Base-by-base conservation (phyloP, 1,284 basidiomycete species). In the Malassezia obtusa region DNA sequence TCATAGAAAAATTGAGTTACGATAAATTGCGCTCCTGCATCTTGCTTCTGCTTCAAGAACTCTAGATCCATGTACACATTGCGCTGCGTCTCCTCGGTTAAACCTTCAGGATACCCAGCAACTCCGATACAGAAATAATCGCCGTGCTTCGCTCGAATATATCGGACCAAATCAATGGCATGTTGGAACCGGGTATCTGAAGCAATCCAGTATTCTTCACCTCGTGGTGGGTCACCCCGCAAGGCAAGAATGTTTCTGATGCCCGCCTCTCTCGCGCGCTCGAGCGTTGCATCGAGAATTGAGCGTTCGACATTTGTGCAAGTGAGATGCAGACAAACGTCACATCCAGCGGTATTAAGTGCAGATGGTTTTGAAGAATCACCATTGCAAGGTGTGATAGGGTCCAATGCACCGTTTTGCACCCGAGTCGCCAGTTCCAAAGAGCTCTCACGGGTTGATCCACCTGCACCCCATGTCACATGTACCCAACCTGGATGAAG, bases 1-100 rank as follows among this genome's bases (percentile, higher is more conserved):
- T 96, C 91, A 77, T 98, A 99, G 76, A 99, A 99, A 49, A 98
- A 80, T 71, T 99, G 94, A 0, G 94, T 96, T 58, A 98, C 81
- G 62, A 99, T 88, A 74, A 91, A 95, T 60, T 94, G 85, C 1
- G 91, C 90, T 4, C 94, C 94, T 0, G 89, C 89, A 59, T 95
- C 87, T 26, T 96, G 83, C 76, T 98, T 98, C 38, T 80, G 80
- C 76, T 89, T 89, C 56, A 98, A 78, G 65, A 84, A 79, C 2
- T 79, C 76, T 19, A 98, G 79, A 65, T 92, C 86, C n/a, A 77
- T 77, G 46, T 87, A 83, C 59, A 5, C 77, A 75, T 21, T 80
- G 24, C 35, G 12, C 3, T 43, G n/a, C 30, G 40, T 43, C 15
- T 62, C 80, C 72, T 95, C 87, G 22, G 10, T 26, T 1, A 46